Conservation (phyloP, 345 rosid species). For the Eucalyptus sp. region DNA sequence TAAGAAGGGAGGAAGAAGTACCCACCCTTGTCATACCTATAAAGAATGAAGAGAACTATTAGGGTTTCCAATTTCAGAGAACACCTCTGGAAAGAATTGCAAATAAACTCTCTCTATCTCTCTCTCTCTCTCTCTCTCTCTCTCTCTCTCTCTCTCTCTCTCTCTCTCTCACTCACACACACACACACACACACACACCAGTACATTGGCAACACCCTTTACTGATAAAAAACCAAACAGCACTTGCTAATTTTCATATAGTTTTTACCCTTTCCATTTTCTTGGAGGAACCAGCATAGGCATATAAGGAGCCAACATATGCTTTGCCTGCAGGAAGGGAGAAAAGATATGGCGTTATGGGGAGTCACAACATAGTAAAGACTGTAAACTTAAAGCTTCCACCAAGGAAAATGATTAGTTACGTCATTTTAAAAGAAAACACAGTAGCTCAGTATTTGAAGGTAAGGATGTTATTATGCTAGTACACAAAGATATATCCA, state of each 20-base stretch:
- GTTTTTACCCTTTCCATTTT: constrained; percentile 87
- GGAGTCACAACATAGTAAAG: not conserved
- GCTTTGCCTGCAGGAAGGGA: constrained; percentile 64
- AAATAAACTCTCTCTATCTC: not conserved
- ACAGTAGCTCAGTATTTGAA: not conserved
- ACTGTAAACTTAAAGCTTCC: not conserved
- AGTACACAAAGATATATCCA: not conserved
- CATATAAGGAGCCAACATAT: constrained; percentile 80
- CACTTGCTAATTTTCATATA: not conserved
- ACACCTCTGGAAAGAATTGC: not conserved
- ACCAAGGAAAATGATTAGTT: not conserved
- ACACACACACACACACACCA: not conserved
- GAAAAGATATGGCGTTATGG: not conserved
- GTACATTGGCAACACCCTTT: not conserved
- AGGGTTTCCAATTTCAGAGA: not conserved
- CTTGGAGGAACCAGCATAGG: constrained; percentile 98
- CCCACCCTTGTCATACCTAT: constrained; percentile 88
- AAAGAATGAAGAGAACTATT: not conserved
- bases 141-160: not conserved
- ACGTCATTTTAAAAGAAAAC: not conserved
- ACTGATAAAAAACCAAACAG: not conserved
- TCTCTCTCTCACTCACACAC: not conserved
- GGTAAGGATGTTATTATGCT: not conserved
- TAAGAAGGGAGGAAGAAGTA: constrained; percentile 89
- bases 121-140: not conserved